These are phyloP conservation scores for slime mould (Dictyostelium discoideum) DNA, from an alignment of 78 protist genomes.

Conservation along the genomic window DNA sequence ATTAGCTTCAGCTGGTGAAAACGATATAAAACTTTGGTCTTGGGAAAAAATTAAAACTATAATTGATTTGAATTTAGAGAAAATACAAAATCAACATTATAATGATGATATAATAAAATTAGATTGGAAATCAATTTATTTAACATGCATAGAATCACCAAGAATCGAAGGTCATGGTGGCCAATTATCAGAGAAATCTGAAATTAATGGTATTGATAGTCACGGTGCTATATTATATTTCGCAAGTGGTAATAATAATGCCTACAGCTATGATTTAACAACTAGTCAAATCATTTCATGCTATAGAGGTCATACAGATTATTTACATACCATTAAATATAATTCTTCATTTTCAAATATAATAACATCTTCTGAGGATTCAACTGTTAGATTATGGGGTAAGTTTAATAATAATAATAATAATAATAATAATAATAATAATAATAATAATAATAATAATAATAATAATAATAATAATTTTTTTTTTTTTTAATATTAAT, in stretches of 20 bases:
- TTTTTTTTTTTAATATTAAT: no score
- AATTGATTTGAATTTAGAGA: not conserved
- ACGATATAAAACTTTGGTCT: constrained; percentile 34
- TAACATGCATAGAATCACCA: constrained; percentile 26
- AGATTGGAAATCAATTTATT: not conserved
- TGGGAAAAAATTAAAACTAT: constrained; percentile 7
- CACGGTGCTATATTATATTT: constrained; percentile 15
- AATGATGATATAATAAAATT: not conserved
- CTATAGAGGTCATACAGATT: constrained; percentile 41
- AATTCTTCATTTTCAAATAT: constrained; percentile 19
- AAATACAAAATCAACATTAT: not conserved
- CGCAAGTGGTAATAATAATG: constrained; percentile 61
- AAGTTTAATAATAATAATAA: not conserved
- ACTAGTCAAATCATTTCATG: not conserved
- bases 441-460: not conserved
- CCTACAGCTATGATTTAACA: constrained; percentile 28
- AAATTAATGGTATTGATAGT: constrained; percentile 42
- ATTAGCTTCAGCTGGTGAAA: constrained; percentile 46
- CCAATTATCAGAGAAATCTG: constrained; percentile 35
- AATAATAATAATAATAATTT: not conserved
- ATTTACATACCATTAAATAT: constrained; percentile 28
- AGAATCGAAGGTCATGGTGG: constrained; percentile 31
- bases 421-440: not conserved
- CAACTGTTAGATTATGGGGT: constrained; percentile 74
- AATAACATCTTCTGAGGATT: constrained; percentile 62